These are phyloP conservation scores for Scorias spongiosa DNA, from an alignment of 2,329 filamentous ascomycete genomes.

Conservation along the genomic window DNA sequence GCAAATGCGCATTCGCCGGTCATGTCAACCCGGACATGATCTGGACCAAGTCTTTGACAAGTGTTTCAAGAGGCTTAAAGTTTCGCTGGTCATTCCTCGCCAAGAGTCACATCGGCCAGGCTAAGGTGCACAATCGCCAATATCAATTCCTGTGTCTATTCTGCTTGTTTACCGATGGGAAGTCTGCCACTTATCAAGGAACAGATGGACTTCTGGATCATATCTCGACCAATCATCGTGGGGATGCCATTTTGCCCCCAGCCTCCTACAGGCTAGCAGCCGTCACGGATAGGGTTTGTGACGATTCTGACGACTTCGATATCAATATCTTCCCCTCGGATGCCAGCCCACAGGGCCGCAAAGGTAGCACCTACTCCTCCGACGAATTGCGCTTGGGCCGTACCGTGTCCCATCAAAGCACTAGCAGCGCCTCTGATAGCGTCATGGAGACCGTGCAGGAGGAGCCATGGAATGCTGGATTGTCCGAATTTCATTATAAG, in stretches of 20 bases:
- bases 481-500: constrained; percentile 18
- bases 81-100: constrained; percentile 34
- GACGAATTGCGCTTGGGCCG: neutral
- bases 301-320: constrained; percentile 30
- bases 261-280: constrained; percentile 28
- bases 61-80: constrained; percentile 20
- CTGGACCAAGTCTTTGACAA: constrained; percentile 12
- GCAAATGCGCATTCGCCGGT: constrained; percentile 30
- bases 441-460: constrained; percentile 1
- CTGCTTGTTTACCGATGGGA: constrained; percentile 26
- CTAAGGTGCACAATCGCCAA: constrained; percentile 15
- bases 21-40: constrained; percentile 13
- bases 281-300: constrained; percentile 26
- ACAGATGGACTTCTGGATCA: constrained; percentile 30
- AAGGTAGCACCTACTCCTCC: neutral
- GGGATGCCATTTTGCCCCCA: constrained; percentile 19
- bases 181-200: constrained; percentile 24
- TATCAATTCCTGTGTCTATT: constrained; percentile 32
- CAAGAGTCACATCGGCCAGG: constrained; percentile 28
- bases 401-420: neutral
- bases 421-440: neutral
- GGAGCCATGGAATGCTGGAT: constrained; percentile 14
- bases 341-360: neutral
- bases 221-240: constrained; percentile 17
- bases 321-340: constrained; percentile 28